A percentile compares a stretch with the other conserved stretches of the same genome.
phyloP scores from a whole-genome alignment of 1,139 yeast genomes.

The Protomyces macrosporus region DNA sequence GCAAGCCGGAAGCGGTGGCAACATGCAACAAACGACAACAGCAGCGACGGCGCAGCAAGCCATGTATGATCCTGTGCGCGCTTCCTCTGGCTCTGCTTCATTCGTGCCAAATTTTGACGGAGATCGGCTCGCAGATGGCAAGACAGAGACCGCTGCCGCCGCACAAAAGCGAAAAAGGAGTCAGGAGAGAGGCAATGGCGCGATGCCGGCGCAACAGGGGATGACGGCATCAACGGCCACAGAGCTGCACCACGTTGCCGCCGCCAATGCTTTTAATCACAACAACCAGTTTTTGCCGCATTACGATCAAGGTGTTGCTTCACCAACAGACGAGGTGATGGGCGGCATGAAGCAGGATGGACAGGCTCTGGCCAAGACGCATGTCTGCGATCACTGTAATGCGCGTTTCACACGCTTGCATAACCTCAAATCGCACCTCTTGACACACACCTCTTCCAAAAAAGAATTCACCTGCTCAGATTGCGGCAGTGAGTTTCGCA shows the following conservation, averaged over 20 bases:
- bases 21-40: neutral
- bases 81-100: neutral
- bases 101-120: neutral
- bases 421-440: conserved; percentile 65
- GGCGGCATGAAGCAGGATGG: neutral
- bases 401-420: conserved; percentile 66
- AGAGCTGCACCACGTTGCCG: neutral
- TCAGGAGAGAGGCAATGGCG: neutral
- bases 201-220: neutral
- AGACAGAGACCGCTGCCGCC: neutral
- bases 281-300: neutral
- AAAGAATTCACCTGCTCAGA: conserved; percentile 65
- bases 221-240: neutral
- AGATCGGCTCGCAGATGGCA: neutral
- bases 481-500: conserved; percentile 59
- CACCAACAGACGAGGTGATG: neutral
- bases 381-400: conserved; percentile 54
- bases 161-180: neutral
- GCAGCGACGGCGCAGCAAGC: neutral
- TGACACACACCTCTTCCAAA: conserved; percentile 57
- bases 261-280: neutral
- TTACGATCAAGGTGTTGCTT: neutral
- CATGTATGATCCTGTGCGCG: neutral
- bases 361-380: conserved; percentile 32
- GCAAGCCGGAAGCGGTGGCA: neutral